Evolutionary conservation across 805 yeast species (phyloP).

Genomic region (Sungouiella thailandica): DNA sequence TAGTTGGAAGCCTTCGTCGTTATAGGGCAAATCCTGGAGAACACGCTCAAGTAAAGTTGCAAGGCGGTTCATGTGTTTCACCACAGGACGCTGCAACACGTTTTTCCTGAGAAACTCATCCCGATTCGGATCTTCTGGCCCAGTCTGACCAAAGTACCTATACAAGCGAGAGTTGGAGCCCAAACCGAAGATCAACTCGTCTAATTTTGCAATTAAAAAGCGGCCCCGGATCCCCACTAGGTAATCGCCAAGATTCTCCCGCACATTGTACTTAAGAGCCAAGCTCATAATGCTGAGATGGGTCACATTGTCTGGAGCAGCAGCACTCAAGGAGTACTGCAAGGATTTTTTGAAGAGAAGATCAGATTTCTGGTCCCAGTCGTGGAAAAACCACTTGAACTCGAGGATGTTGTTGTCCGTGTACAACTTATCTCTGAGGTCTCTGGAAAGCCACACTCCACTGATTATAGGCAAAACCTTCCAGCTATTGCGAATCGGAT

Average conservation of each 20-base stretch:
- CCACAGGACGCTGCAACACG: constrained; percentile 33
- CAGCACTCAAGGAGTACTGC: constrained; percentile 18
- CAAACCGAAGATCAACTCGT: constrained; percentile 16
- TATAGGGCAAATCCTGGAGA: constrained; percentile 15
- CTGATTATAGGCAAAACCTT: constrained; percentile 43
- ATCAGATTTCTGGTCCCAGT: constrained; percentile 27
- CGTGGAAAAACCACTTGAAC: constrained; percentile 29
- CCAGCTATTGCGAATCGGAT: constrained; percentile 35
- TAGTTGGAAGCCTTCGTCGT: constrained; percentile 13
- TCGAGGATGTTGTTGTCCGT: constrained; percentile 22
- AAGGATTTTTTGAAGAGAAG: constrained; percentile 26
- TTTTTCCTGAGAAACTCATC: constrained; percentile 9
- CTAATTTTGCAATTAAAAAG: constrained; percentile 16
- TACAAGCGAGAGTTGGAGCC: constrained; percentile 11
- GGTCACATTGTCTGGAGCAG: constrained; percentile 16
- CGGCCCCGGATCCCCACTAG: constrained; percentile 14
- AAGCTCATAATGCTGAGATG: constrained; percentile 31
- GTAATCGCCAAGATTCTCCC: constrained; percentile 18
- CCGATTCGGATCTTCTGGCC: constrained; percentile 8
- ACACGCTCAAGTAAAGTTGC: constrained; percentile 41
- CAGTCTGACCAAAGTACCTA: constrained; percentile 12
- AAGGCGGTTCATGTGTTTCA: constrained; percentile 45
- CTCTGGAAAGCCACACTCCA: constrained; percentile 40
- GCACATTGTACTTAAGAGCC: constrained; percentile 26
- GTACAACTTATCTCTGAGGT: constrained; percentile 28